Evolutionary conservation across 768 basidiomycete genomes (phyloP), one percentile per base, ranked within the genome.

Genomic region (Cyclocybe cylindracea): DNA sequence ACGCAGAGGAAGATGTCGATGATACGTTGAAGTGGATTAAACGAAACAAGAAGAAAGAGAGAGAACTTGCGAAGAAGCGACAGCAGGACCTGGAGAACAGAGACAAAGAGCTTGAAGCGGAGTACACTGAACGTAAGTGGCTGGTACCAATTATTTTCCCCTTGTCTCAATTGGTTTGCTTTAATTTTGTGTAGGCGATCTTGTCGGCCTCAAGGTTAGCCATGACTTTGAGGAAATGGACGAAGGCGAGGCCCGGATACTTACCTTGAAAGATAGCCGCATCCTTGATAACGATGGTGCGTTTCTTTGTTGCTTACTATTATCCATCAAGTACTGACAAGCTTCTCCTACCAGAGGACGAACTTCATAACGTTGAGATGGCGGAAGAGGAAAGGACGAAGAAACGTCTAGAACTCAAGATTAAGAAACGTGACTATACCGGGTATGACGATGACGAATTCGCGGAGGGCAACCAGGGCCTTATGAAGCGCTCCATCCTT

Each of bases 361-460:
- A 96, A 70, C 80, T 99, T 10, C 91, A 97, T 73, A 98, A 99
- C 59, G 78, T 97, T 48, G 93, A 97, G 62, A 83, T 98, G 80
- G 94, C 92, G 0, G 95, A 97, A 65, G 85, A 82, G 45, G 94
- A 95, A 59, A 83, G 82, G 16, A 82, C 79, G 11, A 83, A 90
- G 63, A 87, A 92, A 70, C 86, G 87, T 34, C 74, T 84, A 44
- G 91, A 94, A 39, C 71, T 90, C 44, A 96, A 97, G 71, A 92
- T 88, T 40, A 94, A 96, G 74, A 86, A 81, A 51, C 84, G 82
- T 19, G 89, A 91, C 64, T 98, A 98, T 64, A 94, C 92, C 0
- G 95, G 95, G 11, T 96, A 91, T 66, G 95, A 99, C 61, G 96
- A 98, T 61, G 94, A 96, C 4, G 97, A 98, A 63, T 98, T 98